Conservation (phyloP, 495 filamentous ascomycete species). For the Saxispiralis lemnorum region DNA sequence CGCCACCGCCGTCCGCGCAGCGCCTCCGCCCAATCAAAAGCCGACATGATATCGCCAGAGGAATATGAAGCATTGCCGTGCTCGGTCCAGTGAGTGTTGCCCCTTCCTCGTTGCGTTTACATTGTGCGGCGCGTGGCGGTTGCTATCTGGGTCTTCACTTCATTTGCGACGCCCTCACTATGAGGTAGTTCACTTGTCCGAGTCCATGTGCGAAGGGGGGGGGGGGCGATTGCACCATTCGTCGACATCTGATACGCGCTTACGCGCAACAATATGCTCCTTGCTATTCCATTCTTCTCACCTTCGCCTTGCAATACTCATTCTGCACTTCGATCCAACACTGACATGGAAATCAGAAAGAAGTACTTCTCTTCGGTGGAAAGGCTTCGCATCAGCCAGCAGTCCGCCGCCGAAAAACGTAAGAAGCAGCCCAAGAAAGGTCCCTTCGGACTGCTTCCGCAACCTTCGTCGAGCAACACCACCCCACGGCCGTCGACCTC, state of each 20-base stretch:
- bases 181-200: not conserved
- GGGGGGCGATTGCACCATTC: too few relatives aligned
- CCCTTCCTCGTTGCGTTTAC: not conserved
- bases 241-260: too few relatives aligned
- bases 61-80: slow-evolving; percentile 6
- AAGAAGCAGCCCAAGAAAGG: not conserved
- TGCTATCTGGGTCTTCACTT: not conserved
- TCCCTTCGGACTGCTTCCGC: not conserved
- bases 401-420: not conserved
- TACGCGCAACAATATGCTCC: too few relatives aligned
- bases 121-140: not conserved
- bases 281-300: too few relatives aligned
- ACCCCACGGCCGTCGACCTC: not conserved
- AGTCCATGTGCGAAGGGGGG: too few relatives aligned
- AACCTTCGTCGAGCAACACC: too few relatives aligned
- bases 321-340: not conserved
- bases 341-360: slow-evolving; percentile 13
- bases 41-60: not conserved
- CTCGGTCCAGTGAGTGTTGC: slow-evolving; percentile 7
- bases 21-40: not conserved
- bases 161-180: not conserved
- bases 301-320: too few relatives aligned
- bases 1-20: not conserved
- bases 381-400: slow-evolving; percentile 18
- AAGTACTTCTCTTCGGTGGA: slow-evolving; percentile 23